phyloP scores from a whole-genome alignment of 768 basidiomycete genomes.

The Cubamyces sp. region DNA sequence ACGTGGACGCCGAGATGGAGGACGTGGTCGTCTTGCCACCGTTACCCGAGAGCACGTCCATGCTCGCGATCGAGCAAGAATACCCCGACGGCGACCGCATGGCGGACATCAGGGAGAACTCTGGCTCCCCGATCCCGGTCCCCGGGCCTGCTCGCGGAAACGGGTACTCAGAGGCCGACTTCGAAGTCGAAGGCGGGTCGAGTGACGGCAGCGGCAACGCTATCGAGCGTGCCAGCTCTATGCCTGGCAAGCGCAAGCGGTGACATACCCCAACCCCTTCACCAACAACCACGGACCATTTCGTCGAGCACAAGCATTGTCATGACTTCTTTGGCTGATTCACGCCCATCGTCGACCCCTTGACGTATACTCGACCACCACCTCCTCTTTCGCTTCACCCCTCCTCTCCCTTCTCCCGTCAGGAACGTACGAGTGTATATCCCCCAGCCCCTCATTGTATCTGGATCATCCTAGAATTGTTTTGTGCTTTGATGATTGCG shows the following conservation, averaged over 20 bases:
- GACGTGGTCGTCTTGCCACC: slow-evolving; percentile 29
- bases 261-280: slow-evolving; percentile 18
- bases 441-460: slow-evolving; percentile 11
- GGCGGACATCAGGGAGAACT: slow-evolving; percentile 22
- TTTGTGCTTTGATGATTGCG: slow-evolving; percentile 24
- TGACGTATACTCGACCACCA: not conserved
- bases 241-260: slow-evolving; percentile 37
- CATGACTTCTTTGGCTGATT: not conserved
- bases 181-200: slow-evolving; percentile 28
- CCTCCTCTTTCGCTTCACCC: not conserved
- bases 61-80: slow-evolving; percentile 21
- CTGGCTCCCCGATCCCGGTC: slow-evolving; percentile 27
- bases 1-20: slow-evolving; percentile 34
- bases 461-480: slow-evolving; percentile 22
- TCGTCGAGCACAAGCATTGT: not conserved
- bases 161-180: slow-evolving; percentile 24
- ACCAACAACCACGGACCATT: not conserved
- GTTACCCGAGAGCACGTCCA: slow-evolving; percentile 32
- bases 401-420: not conserved
- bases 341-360: not conserved
- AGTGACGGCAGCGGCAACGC: slow-evolving; percentile 26
- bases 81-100: slow-evolving; percentile 20
- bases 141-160: slow-evolving; percentile 20
- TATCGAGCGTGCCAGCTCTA: slow-evolving; percentile 21
- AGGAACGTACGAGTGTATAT: slow-evolving; percentile 17